Conservation (phyloP, 345 rosid species). For the Fremontodendron californicum region DNA sequence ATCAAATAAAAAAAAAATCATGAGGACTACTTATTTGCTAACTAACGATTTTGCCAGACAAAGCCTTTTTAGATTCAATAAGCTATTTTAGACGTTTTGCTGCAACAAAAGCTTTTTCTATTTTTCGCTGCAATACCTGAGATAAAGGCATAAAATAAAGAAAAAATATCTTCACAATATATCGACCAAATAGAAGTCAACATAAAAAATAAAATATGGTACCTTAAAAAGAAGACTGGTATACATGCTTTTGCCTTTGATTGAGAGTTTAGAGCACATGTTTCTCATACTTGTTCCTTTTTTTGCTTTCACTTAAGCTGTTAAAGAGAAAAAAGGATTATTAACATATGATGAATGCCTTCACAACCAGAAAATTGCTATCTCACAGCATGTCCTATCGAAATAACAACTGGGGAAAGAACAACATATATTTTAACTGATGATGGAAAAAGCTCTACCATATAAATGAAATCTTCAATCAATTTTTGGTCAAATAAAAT, state of each 20-base stretch:
- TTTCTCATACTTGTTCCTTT: constrained; percentile 57
- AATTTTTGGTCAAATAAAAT: too few species aligned
- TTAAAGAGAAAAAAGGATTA: constrained; percentile 16
- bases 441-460: background rate
- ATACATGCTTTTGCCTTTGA: constrained; percentile 69
- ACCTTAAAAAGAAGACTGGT: constrained; percentile 12
- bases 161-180: constrained; percentile 2
- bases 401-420: background rate
- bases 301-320: constrained; percentile 85
- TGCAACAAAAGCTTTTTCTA: constrained; percentile 60
- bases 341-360: background rate
- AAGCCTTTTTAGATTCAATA: constrained; percentile 44
- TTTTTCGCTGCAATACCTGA: constrained; percentile 77
- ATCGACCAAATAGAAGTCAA: background rate
- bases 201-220: background rate
- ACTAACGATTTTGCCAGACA: constrained; percentile 39
- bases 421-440: background rate
- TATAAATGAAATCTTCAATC: too few species aligned
- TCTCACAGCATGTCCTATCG: background rate
- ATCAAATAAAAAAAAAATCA: background rate
- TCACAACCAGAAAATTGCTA: background rate
- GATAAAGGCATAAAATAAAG: constrained; percentile 5
- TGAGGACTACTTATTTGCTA: constrained; percentile 3
- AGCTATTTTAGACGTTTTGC: constrained; percentile 49
- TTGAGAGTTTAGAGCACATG: constrained; percentile 56